phyloP scores from a whole-genome alignment of 2,329 filamentous ascomycete species.

The Fusarium redolens region DNA sequence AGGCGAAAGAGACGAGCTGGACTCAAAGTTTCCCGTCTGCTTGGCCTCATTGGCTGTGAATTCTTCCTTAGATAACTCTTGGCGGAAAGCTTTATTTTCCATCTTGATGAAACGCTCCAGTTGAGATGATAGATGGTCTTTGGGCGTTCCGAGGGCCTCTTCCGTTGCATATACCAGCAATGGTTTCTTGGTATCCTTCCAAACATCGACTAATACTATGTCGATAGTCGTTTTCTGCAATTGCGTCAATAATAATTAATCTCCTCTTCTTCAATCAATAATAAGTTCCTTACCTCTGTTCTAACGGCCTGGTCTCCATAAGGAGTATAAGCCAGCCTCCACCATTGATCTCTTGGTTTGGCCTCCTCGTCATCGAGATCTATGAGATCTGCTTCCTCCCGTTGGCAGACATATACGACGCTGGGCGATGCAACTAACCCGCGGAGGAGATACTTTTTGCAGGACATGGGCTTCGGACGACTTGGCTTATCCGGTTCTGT shows the following conservation, averaged over 20 bases:
- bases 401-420: slow-evolving; percentile 63
- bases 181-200: slow-evolving; percentile 60
- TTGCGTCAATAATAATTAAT: slow-evolving; percentile 22
- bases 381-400: slow-evolving; percentile 55
- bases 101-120: slow-evolving; percentile 60
- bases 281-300: slow-evolving; percentile 57
- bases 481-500: slow-evolving; percentile 53
- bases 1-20: slow-evolving; percentile 51
- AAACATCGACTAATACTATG: slow-evolving; percentile 58
- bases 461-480: slow-evolving; percentile 52
- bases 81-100: slow-evolving; percentile 64
- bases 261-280: not conserved
- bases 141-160: slow-evolving; percentile 33
- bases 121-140: slow-evolving; percentile 52
- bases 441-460: slow-evolving; percentile 62
- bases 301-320: slow-evolving; percentile 56
- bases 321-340: slow-evolving; percentile 60
- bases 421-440: slow-evolving; percentile 62
- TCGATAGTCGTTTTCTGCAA: slow-evolving; percentile 60
- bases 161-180: slow-evolving; percentile 67
- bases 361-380: slow-evolving; percentile 52
- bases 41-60: slow-evolving; percentile 38
- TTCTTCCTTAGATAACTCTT: slow-evolving; percentile 59
- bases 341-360: slow-evolving; percentile 63
- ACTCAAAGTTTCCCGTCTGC: slow-evolving; percentile 48